These are phyloP conservation scores for Cladorrhinum samala DNA, from an alignment of 495 filamentous ascomycete genomes.

Conservation along the genomic window DNA sequence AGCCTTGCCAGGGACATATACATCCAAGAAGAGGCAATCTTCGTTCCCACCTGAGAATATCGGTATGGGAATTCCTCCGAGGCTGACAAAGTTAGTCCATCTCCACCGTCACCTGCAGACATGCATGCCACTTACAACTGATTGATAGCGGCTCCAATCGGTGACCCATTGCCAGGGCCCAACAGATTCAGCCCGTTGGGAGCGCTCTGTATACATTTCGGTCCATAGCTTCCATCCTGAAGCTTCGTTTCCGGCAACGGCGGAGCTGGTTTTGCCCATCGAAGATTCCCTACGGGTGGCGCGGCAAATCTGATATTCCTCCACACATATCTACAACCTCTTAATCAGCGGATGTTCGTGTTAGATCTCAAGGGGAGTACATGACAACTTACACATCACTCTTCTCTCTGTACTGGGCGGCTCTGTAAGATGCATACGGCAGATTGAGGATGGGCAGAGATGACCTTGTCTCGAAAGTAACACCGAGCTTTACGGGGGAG, in stretches of 20 bases:
- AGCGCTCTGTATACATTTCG: constrained; percentile 39
- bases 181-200: constrained; percentile 32
- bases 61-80: constrained; percentile 32
- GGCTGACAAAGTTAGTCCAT: too few relatives aligned
- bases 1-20: constrained; percentile 1
- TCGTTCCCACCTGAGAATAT: constrained; percentile 31
- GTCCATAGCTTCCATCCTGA: constrained; percentile 46
- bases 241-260: constrained; percentile 39
- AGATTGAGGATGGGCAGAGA: constrained; percentile 18
- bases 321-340: constrained; percentile 37
- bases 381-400: constrained; percentile 19
- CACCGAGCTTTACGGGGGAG: constrained; percentile 10
- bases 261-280: constrained; percentile 50
- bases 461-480: constrained; percentile 13
- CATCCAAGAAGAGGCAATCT: constrained; percentile 10
- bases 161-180: constrained; percentile 29
- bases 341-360: neutral
- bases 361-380: neutral
- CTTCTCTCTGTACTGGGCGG: constrained; percentile 12
- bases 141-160: constrained; percentile 32
- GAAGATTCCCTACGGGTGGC: constrained; percentile 46
- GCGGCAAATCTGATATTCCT: constrained; percentile 55
- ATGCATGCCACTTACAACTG: constrained; percentile 33
- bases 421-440: constrained; percentile 27
- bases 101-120: too few relatives aligned